Evolutionary conservation across 2,329 filamentous ascomycete species (phyloP), one percentile per base, ranked within the genome.

Genomic region (Bisporella sp.): DNA sequence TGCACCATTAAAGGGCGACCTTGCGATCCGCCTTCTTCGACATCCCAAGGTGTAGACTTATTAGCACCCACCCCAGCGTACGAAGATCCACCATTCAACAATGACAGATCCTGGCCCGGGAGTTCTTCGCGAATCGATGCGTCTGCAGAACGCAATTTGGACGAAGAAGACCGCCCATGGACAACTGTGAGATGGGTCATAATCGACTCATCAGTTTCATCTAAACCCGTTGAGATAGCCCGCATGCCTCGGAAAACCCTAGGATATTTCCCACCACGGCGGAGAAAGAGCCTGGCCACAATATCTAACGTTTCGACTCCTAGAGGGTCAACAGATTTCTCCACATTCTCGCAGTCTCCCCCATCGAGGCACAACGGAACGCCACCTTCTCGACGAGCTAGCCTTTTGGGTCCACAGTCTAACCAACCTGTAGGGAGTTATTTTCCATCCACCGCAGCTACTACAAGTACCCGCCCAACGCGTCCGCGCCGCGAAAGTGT

Each of bases 251-350:
- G 88, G 51, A 83, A 84, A 68, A 79, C 85, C 2, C 76, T 96
- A 42, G 92, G 91, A 29, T 97, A 92, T 69, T 97, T 97, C 63
- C 92, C 92, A 3, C 91, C 91, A 6, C 81, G 90, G 21, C 91
- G 81, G 93, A 93, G 83, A 93, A 62, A 66, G 51, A 67, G 64
- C 35, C 69, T 79, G 7, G 73, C 78, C 59, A 82, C 82, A 1
- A 77, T 78, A 47, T 86, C 87, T 3, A 76, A 81, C 11, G 58
- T 82, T 47, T 81, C 83, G 13, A 89, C 85, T 2, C 86, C 87
- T 6, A 60, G 63, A 29, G 62, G 37, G 30, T 66, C 64, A 35
- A 46, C 49, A 13, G 64, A 66, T 46, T 53, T 64, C 21, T 51
- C 56, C 12, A 47, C 48, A 8, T 44, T 56, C 21, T 56, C 56